A percentile compares a stretch with the other conserved stretches of the same genome.
Conservation (phyloP, 345 rosid genomes). For the Lagerstroemia speciosa region DNA sequence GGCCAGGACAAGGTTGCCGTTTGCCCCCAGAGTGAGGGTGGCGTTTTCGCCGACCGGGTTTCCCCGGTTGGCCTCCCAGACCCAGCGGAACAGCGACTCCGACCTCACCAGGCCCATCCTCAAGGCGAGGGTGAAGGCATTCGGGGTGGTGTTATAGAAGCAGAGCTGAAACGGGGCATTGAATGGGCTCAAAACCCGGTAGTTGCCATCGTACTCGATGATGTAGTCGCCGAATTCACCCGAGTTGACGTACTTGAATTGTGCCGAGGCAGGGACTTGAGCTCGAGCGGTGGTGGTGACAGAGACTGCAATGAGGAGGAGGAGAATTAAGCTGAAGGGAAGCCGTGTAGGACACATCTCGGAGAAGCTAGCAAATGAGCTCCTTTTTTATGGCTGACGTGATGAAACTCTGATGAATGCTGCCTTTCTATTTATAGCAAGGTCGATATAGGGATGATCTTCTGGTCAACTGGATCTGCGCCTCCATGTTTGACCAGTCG, state of each 20-base stretch:
- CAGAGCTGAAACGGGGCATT: slow-evolving; percentile 33
- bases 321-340: not conserved
- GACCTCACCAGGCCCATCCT: slow-evolving; percentile 39
- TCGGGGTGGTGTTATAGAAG: slow-evolving; percentile 47
- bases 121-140: slow-evolving; percentile 37
- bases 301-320: not conserved
- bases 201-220: slow-evolving; percentile 19
- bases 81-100: slow-evolving; percentile 43
- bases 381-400: not conserved
- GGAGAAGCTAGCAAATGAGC: too few species aligned
- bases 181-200: slow-evolving; percentile 8
- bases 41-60: slow-evolving; percentile 42
- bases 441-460: not conserved
- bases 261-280: slow-evolving; percentile 16
- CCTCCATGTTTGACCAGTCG: too few species aligned
- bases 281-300: not conserved
- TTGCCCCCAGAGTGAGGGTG: slow-evolving; percentile 26
- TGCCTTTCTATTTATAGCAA: not conserved
- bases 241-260: slow-evolving; percentile 16
- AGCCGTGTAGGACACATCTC: not conserved
- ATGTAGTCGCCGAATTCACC: slow-evolving; percentile 17
- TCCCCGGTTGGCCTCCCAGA: slow-evolving; percentile 52
- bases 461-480: too few species aligned
- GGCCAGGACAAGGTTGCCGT: slow-evolving; percentile 44
- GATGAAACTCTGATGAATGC: not conserved